Base-by-base conservation (phyloP, 1,139 yeast species). In the Magnusiomyces suaveolens region DNA sequence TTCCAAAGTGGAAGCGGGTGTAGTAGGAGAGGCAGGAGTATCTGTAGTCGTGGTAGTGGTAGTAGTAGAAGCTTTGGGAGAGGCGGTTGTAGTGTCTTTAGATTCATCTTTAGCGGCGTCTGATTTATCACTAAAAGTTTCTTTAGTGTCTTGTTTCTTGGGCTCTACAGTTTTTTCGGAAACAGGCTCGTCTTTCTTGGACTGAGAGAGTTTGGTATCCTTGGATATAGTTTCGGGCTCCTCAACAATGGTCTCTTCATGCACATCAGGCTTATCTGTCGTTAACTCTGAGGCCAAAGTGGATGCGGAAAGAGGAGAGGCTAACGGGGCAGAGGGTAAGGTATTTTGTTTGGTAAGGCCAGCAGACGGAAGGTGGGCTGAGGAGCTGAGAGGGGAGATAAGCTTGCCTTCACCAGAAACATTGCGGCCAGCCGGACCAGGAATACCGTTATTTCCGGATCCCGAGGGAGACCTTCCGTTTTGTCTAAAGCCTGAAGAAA, bases 361-460 rank as follows among this genome's bases (percentile, higher is more conserved):
- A 8, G 54, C 29, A 2, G 54, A 44, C 18, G 56, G 54, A 44
- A 44, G 47, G 20, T 47, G 32, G 3, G 43, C 23, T 12, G 26
- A 20, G 2, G 50, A 55, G 24, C 47, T 51, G 54, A 55, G 48
- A 8, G 58, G 58, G 33, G 58, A 55, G 23, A 55, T 55, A 8
- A 55, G 33, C 16, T 44, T 44, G 29, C 3, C 29, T 24, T 44
- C 47, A 14, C 18, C 24, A n/a, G 32, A 12, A 4, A 44, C 6
- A 16, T 43, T n/a, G 6, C 6, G 10, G 18, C 43, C 43, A 38
- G 18, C 43, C 4, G 43, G 43, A 10, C 43, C 43, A 38, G 10
- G 20, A 14, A 38, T 4, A 38, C 43, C 43, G n/a, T 18, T 18
- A 38, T n/a, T n/a, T n/a, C n/a, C n/a, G n/a, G n/a, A n/a, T n/a